These are phyloP conservation scores for Draba incana DNA, from an alignment of 345 rosid genomes.

Conservation along the genomic window DNA sequence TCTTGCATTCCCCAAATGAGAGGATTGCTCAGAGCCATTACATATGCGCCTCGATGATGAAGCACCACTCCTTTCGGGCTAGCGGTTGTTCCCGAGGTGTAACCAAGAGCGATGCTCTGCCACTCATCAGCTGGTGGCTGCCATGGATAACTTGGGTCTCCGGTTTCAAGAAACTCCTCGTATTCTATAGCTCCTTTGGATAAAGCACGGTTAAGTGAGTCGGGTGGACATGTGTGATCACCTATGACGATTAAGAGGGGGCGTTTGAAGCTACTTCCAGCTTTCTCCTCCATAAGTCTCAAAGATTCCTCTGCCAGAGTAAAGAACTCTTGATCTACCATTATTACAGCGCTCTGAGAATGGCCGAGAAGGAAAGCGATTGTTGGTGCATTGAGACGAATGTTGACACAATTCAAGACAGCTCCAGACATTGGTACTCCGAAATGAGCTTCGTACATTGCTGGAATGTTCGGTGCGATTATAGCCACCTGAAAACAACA, in stretches of 20 bases:
- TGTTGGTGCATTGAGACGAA: slow-evolving; percentile 74
- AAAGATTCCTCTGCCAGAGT: slow-evolving; percentile 74
- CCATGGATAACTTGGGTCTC: slow-evolving; percentile 81
- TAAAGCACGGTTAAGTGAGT: slow-evolving; percentile 52
- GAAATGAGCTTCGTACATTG: slow-evolving; percentile 84
- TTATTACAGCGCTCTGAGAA: slow-evolving; percentile 62
- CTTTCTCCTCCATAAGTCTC: slow-evolving; percentile 57
- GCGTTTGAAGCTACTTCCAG: slow-evolving; percentile 51
- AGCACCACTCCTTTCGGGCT: slow-evolving; percentile 91
- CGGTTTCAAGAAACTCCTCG: slow-evolving; percentile 70
- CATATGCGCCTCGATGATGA: slow-evolving; percentile 86
- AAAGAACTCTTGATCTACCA: slow-evolving; percentile 90
- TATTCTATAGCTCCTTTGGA: slow-evolving; percentile 84
- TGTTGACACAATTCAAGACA: slow-evolving; percentile 72
- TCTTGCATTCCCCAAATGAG: slow-evolving; percentile 90
- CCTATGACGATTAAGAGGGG: slow-evolving; percentile 76
- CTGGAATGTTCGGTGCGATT: slow-evolving; percentile 88
- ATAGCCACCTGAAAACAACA: slow-evolving; percentile 63
- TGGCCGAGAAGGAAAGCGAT: slow-evolving; percentile 84
- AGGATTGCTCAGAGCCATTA: slow-evolving; percentile 68
- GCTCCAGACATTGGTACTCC: slow-evolving; percentile 97
- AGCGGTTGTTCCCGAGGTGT: slow-evolving; percentile 96
- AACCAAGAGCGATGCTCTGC: slow-evolving; percentile 93
- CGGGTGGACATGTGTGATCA: slow-evolving; percentile 71
- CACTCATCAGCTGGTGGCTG: slow-evolving; percentile 89